Evolutionary conservation across 129 eudicot genomes (phyloP), one percentile per base, ranked within the genome.

Genomic region (Artemisia argyi): DNA sequence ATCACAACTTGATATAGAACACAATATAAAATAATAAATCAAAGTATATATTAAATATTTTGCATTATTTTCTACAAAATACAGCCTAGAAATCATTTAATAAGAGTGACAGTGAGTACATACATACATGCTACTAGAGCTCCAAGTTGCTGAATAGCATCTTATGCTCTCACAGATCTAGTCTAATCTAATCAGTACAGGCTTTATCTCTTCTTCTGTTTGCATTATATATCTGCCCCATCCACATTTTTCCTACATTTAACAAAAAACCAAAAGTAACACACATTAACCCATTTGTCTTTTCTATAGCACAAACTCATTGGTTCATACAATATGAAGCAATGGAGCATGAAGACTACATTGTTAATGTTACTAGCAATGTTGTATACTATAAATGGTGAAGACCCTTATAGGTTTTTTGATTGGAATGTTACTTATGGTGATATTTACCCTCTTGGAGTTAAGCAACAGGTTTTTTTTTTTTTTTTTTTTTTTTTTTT

Each of bases 361-460:
- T 71, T 78, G 15, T 48, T 75, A 39, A 15, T 79, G 61, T 19
- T 79, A 14, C 39, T 74, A 26, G 16, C 74, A 63, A 11, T 62
- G 11, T 49, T 61, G 3, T n/a, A 73, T 15, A 46, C 6, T 24
- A 76, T 67, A 7, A 76, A 65, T 44, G 87, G 73, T 6, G 93
- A 87, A 79, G 89, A 84, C 54, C 87, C 93, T 5, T 87, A 87
- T 39, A 77, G 75, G 17, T 87, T 82, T 57, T 87, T 81, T 44
- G 75, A 71, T 16, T 87, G 93, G 93, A 87, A 87, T 75, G 80
- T 87, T n/a, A 81, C 93, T 69, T 87, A 82, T 71, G 93, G 93
- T 74, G 93, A 87, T 46, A 87, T 87, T 26, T 84, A 82, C 54
- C 93, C 93, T 44, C 89, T 87, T 59, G 93, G 93, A 55, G 85